Evolutionary conservation across 495 filamentous ascomycete genomes (phyloP).

Genomic region (Trichoderma reesei): DNA sequence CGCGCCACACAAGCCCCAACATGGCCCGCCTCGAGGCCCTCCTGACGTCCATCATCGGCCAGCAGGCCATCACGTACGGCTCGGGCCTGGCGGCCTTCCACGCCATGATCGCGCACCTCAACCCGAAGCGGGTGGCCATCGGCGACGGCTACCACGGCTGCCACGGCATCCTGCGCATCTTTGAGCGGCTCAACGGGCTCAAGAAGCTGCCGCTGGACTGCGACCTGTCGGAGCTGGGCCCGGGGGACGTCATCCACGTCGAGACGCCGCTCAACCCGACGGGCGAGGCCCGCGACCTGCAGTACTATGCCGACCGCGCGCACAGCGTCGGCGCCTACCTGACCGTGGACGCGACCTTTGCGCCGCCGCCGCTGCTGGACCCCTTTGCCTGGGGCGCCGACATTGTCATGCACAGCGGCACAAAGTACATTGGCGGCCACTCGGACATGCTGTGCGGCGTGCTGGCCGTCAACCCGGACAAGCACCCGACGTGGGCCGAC

Average conservation of each 20-base stretch:
- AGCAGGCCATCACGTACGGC: slow-evolving; percentile 61
- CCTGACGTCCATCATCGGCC: slow-evolving; percentile 61
- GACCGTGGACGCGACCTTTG: slow-evolving; percentile 88
- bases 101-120: slow-evolving; percentile 64
- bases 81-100: slow-evolving; percentile 85
- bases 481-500: slow-evolving; percentile 40
- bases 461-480: slow-evolving; percentile 49
- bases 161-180: slow-evolving; percentile 67
- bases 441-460: slow-evolving; percentile 84
- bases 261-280: slow-evolving; percentile 90
- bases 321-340: slow-evolving; percentile 61
- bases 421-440: slow-evolving; percentile 94
- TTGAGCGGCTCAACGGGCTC: slow-evolving; percentile 60
- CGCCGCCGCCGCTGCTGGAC: slow-evolving; percentile 79
- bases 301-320: slow-evolving; percentile 57
- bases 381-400: slow-evolving; percentile 75
- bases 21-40: slow-evolving; percentile 75
- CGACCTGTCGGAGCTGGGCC: slow-evolving; percentile 37
- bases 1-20: slow-evolving; percentile 63
- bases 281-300: slow-evolving; percentile 67
- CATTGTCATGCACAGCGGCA: slow-evolving; percentile 80
- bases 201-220: slow-evolving; percentile 47
- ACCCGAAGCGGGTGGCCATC: slow-evolving; percentile 70
- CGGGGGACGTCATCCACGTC: slow-evolving; percentile 80
- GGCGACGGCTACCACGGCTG: slow-evolving; percentile 86